Base-by-base conservation (phyloP, 2,329 filamentous ascomycete species). In the Fusarium tuaranense region DNA sequence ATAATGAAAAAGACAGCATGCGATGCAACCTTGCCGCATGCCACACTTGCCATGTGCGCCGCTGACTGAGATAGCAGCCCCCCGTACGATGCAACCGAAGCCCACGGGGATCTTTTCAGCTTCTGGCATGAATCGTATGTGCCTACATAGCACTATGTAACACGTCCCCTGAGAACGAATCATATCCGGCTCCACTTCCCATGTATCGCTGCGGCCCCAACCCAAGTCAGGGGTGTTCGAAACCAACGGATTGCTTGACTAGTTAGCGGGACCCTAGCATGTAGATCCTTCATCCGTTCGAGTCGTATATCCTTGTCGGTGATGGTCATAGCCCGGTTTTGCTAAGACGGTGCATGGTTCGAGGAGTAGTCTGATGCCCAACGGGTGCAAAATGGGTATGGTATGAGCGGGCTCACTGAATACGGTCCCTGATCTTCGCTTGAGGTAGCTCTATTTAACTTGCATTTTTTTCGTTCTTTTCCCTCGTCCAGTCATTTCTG, bases 361-460 rank as follows among this genome's bases (percentile, higher is more conserved):
- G 51, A 55, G 51, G 25, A 55, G 51, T 32, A 55, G 51, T 32
- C 25, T 55, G 51, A 55, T 30, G 30, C 27, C 51, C 30, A 55
- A 55, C 51, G 25, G 25, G 30, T 57, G 30, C 53, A 57, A 36
- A 57, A 57, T 13, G n/a, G 30, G 32, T 20, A 57, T 34, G 53
- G 51, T 32, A 32, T 55, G 53, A 57, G 18, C 13, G 34, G 8
- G 27, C 30, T 34, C n/a, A 34, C 27, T 57, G 7, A 34, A 22
- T 57, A 20, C n/a, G 32, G 30, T 57, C 13, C 7, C 30, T 57
- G 53, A 57, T 57, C 32, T 20, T 34, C 53, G 30, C n/a, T 22
- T 25, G n/a, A 13, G n/a, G n/a, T 55, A 22, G 53, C 53, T 57
- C 57, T 59, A 59, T 59, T 59, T 59, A 59, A 59, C 32, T 34